Conservation (phyloP, 805 yeast species). For the Candida orba region DNA sequence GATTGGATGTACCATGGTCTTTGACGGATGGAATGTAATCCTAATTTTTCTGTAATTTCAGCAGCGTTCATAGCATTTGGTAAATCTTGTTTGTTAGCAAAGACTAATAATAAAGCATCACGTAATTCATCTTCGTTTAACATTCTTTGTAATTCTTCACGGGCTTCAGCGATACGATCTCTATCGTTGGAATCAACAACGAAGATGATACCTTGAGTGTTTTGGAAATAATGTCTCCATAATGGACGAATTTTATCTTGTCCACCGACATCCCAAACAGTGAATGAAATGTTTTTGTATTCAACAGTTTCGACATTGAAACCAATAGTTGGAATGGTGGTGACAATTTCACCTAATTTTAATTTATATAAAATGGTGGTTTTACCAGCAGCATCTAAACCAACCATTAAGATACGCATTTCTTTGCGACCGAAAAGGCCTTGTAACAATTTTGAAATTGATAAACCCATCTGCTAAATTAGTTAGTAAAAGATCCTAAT, state of each 20-base stretch:
- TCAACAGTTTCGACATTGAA: slow-evolving; percentile 97
- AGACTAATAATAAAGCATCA: slow-evolving; percentile 89
- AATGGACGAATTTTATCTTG: slow-evolving; percentile 97
- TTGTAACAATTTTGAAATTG: slow-evolving; percentile 86
- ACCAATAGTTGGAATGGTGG: slow-evolving; percentile 95
- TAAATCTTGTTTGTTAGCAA: slow-evolving; percentile 98
- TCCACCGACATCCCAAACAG: slow-evolving; percentile 99
- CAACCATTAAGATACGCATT: slow-evolving; percentile 97
- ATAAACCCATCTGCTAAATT: slow-evolving; percentile 71
- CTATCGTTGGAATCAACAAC: slow-evolving; percentile 98
- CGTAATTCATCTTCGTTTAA: slow-evolving; percentile 96
- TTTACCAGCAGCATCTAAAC: slow-evolving; percentile 98
- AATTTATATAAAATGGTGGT: slow-evolving; percentile 93
- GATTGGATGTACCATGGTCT: slow-evolving; percentile 99
- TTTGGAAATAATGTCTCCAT: slow-evolving; percentile 99
- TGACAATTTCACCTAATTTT: slow-evolving; percentile 92
- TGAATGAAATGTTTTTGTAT: slow-evolving; percentile 92
- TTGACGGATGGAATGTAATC: slow-evolving; percentile 94
- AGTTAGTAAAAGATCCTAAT: slow-evolving; percentile 6
- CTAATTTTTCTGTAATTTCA: slow-evolving; percentile 94
- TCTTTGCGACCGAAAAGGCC: slow-evolving; percentile 97
- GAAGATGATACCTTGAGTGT: slow-evolving; percentile 96
- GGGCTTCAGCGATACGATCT: slow-evolving; percentile 95
- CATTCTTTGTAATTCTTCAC: slow-evolving; percentile 98
- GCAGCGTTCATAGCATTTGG: slow-evolving; percentile 99